Base-by-base conservation (phyloP, 441 rosid genomes). In the Croton laevigatus region DNA sequence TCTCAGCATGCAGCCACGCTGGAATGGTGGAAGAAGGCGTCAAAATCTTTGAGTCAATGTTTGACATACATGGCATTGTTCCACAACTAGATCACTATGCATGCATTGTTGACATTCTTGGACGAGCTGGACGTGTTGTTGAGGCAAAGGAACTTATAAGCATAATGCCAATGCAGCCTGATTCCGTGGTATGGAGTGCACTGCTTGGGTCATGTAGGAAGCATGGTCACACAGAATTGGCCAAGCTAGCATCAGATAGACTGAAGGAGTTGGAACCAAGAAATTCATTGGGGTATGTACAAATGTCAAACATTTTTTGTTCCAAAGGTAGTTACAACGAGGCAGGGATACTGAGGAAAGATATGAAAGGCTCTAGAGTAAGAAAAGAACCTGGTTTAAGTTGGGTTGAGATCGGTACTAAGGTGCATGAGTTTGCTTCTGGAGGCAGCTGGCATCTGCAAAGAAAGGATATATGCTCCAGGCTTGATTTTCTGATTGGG, bases 1-100 rank as follows among this genome's bases (percentile, higher is more conserved):
- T 91, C 61, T 83, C 88, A n/a, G 97, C 97, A 62, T 91, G 94
- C 60, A 86, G 94, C 81, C 97, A 91, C 71, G 81, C 88, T 66
- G 97, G 97, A 69, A 74, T 84, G 75, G 91, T 86, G 66, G 87
- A 86, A 81, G 82, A 91, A 77, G 92, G 94, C 34, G 76, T 81
- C 32, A 57, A 49, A 73, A 78, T 89, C 69, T 91, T 83, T 53
- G 84, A 81, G 45, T 81, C 81, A 73, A 89, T 89, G 94, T 69
- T 62, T 60, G 75, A 73, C 16, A 75, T 70, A 48, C 81, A 83
- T 73, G 81, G 83, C 34, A 59, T 82, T 65, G 62, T 58, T 59
- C 97, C 93, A 54, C 88, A 83, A 73, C 77, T 89, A 68, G 89
- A 89, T 73, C 97, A 91, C 73, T 91, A 86, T 59, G 91, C 90